phyloP scores from a whole-genome alignment of 345 rosid species.

The Eucalyptus tenuipes region DNA sequence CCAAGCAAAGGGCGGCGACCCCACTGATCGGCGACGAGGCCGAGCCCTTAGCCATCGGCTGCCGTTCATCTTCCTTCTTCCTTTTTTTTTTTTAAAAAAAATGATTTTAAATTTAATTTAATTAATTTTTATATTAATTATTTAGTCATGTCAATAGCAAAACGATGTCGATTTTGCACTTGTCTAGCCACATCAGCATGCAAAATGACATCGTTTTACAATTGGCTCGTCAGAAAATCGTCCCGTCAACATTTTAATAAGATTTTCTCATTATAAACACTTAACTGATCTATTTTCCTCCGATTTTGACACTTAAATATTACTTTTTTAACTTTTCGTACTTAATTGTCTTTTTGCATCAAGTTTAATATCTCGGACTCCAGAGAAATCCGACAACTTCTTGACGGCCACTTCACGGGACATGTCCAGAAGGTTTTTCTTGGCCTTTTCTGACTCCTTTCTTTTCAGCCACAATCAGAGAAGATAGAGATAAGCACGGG shows the following conservation, averaged over 20 bases:
- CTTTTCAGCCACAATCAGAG: not conserved
- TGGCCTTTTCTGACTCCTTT: not conserved
- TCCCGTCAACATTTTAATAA: fast-evolving
- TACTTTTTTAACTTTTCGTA: fast-evolving
- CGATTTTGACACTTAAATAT: too few species aligned
- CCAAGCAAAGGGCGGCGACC: too few species aligned
- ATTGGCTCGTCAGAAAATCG: too few species aligned
- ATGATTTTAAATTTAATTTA: too few species aligned
- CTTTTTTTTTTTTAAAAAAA: too few species aligned
- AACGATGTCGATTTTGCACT: fast-evolving
- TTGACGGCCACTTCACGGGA: not conserved
- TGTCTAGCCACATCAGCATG: fast-evolving
- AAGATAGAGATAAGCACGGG: not conserved
- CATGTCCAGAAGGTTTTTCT: not conserved
- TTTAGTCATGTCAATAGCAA: too few species aligned
- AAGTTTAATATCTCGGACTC: too few species aligned
- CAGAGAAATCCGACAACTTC: not conserved
- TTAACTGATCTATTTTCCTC: fast-evolving
- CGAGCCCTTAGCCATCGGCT: fast-evolving
- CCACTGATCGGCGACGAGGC: fast-evolving
- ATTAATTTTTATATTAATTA: too few species aligned
- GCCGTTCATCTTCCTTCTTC: fast-evolving
- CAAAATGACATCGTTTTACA: too few species aligned
- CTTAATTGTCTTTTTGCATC: too few species aligned
- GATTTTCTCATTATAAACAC: fast-evolving